A percentile compares a stretch with the other conserved stretches of the same genome.
Conservation (phyloP, 2,329 filamentous ascomycete genomes). For the Coniochaeta pulveracea region DNA sequence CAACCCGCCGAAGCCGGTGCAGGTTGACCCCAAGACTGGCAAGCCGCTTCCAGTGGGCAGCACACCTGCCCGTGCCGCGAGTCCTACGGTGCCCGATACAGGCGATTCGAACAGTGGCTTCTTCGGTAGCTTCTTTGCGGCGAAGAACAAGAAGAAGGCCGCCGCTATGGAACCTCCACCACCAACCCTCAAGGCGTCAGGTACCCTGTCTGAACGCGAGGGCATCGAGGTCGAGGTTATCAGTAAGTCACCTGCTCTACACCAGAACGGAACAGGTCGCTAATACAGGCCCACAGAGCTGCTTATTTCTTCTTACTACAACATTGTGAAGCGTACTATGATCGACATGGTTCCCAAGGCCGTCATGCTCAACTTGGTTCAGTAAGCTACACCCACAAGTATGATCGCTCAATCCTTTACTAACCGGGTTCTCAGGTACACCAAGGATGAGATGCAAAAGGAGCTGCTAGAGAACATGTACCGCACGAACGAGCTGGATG, state of each 20-base stretch:
- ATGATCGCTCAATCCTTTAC: background rate
- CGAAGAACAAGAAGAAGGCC: constrained; percentile 99
- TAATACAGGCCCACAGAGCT: constrained; percentile 50
- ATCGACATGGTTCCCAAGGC: constrained; percentile 99
- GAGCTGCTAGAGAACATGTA: constrained; percentile 98
- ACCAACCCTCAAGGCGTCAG: constrained; percentile 84
- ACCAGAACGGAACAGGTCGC: background rate
- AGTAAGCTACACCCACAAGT: constrained; percentile 48
- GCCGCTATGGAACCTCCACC: constrained; percentile 98
- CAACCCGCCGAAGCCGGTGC: constrained; percentile 69
- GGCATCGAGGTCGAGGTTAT: constrained; percentile 96
- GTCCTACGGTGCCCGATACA: constrained; percentile 52
- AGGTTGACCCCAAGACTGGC: constrained; percentile 97
- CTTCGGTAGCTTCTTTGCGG: constrained; percentile 97
- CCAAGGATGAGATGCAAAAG: constrained; percentile 97
- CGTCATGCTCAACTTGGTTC: constrained; percentile 93
- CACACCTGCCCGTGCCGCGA: constrained; percentile 66
- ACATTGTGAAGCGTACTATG: constrained; percentile 96
- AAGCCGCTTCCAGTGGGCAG: constrained; percentile 74
- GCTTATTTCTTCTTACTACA: constrained; percentile 92
- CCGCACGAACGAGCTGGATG: constrained; percentile 78
- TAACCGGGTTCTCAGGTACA: constrained; percentile 45
- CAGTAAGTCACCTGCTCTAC: constrained; percentile 48
- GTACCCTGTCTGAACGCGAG: constrained; percentile 87
- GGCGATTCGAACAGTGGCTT: constrained; percentile 60